These are phyloP conservation scores for Suillus sp. DNA, from an alignment of 768 basidiomycete species.

Conservation along the genomic window DNA sequence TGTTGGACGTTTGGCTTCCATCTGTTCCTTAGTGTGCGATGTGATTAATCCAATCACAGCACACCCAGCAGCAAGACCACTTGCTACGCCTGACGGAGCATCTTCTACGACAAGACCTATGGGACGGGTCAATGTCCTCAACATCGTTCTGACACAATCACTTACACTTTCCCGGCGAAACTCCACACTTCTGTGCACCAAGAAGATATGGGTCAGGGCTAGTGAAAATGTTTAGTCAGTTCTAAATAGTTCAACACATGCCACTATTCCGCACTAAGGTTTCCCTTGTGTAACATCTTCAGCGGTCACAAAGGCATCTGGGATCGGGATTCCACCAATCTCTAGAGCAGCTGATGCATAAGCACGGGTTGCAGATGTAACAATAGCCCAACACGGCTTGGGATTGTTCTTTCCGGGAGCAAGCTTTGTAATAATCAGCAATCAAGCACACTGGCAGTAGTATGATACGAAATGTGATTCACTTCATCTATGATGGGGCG, in stretches of 20 bases:
- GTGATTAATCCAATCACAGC: constrained; percentile 85
- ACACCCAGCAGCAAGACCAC: constrained; percentile 81
- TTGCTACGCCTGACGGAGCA: constrained; percentile 81
- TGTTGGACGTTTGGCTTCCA: constrained; percentile 63
- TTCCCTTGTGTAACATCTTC: constrained; percentile 85
- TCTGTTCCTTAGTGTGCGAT: constrained; percentile 68
- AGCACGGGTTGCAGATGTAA: constrained; percentile 77
- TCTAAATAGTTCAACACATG: constrained; percentile 3
- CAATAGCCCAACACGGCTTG: constrained; percentile 81
- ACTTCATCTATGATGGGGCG: constrained; percentile 59
- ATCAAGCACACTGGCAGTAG: constrained; percentile 37
- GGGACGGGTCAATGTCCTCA: constrained; percentile 18
- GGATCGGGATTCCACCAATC: constrained; percentile 64
- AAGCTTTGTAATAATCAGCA: constrained; percentile 29
- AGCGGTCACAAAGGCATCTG: constrained; percentile 78
- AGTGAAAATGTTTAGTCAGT: not conserved
- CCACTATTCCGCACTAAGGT: constrained; percentile 52
- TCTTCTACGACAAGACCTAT: constrained; percentile 88
- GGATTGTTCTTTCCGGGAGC: constrained; percentile 36
- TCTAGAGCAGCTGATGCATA: constrained; percentile 77
- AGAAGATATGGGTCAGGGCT: constrained; percentile 91
- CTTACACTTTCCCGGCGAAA: constrained; percentile 63
- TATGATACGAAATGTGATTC: constrained; percentile 6
- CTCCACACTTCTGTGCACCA: constrained; percentile 73
- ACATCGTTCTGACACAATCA: constrained; percentile 18